Evolutionary conservation across 805 yeast species (phyloP).

Genomic region (Cyberlindnera japonica): DNA sequence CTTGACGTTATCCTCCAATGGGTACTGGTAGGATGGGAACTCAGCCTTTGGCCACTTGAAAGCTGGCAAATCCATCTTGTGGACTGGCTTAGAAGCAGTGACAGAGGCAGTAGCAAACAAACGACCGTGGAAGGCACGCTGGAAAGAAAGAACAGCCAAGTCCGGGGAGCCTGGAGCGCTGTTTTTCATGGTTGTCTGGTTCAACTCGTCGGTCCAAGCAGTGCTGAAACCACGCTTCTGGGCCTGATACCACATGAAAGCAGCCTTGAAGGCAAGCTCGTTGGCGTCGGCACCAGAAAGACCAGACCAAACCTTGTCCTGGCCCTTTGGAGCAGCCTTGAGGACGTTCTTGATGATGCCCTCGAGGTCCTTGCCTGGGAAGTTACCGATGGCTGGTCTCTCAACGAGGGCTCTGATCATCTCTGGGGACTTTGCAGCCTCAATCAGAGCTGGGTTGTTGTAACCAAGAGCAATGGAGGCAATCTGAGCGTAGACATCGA

Average conservation of each 20-base stretch:
- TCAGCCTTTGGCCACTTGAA: conserved; percentile 97
- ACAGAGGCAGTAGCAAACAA: conserved; percentile 87
- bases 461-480: conserved; percentile 84
- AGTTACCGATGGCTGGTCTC: conserved; percentile 83
- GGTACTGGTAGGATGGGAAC: conserved; percentile 82
- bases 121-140: conserved; percentile 92
- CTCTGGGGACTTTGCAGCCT: conserved; percentile 64
- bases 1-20: conserved; percentile 62
- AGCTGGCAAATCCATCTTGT: conserved; percentile 88
- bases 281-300: conserved; percentile 83
- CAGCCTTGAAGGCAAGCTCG: conserved; percentile 86
- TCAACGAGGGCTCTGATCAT: conserved; percentile 72
- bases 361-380: conserved; percentile 66
- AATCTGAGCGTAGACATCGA: conserved; percentile 80
- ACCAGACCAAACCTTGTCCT: conserved; percentile 72
- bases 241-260: conserved; percentile 74
- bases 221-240: conserved; percentile 59
- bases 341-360: conserved; percentile 45
- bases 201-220: conserved; percentile 68
- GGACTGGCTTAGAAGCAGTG: conserved; percentile 92
- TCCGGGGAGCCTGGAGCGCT: conserved; percentile 87
- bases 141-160: conserved; percentile 79
- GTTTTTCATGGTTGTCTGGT: conserved; percentile 71
- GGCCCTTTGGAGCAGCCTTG: conserved; percentile 76
- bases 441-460: conserved; percentile 73